Percentiles rank a stretch among this genome's conserved stretches.
phyloP scores from a whole-genome alignment of 2,329 filamentous ascomycete species.

The Didymellaceae sp. region DNA sequence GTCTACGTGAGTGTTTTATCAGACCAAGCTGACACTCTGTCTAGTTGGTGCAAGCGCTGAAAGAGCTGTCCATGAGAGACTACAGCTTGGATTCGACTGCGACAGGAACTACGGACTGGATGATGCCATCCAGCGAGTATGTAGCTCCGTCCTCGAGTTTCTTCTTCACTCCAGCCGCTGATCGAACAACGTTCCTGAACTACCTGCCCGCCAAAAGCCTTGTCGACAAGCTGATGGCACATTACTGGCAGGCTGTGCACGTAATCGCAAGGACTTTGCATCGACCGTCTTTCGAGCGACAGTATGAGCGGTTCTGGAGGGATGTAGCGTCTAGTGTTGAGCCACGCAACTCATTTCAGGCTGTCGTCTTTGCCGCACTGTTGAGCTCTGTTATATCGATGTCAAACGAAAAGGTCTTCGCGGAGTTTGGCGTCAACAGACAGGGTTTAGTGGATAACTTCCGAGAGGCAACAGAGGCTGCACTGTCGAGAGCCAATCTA shows the following conservation, averaged over 20 bases:
- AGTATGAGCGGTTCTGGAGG: slow-evolving; percentile 71
- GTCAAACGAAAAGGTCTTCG: slow-evolving; percentile 59
- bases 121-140: slow-evolving; percentile 70
- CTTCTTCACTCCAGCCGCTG: slow-evolving; percentile 64
- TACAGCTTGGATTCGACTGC: slow-evolving; percentile 18
- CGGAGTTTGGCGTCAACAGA: slow-evolving; percentile 64
- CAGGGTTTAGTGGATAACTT: slow-evolving; percentile 63
- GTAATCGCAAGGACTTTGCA: slow-evolving; percentile 72
- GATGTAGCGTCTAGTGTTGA: slow-evolving; percentile 65
- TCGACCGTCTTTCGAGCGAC: slow-evolving; percentile 68
- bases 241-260: slow-evolving; percentile 74
- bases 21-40: background rate
- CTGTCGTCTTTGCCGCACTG: slow-evolving; percentile 71
- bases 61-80: slow-evolving; percentile 33
- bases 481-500: slow-evolving; percentile 73
- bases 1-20: slow-evolving; percentile 13
- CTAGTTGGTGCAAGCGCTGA: slow-evolving; percentile 42
- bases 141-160: slow-evolving; percentile 72
- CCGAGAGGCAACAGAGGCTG: slow-evolving; percentile 67
- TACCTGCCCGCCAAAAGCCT: slow-evolving; percentile 65
- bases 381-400: slow-evolving; percentile 74
- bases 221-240: slow-evolving; percentile 67
- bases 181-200: slow-evolving; percentile 58
- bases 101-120: slow-evolving; percentile 52
- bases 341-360: slow-evolving; percentile 69